phyloP scores from a whole-genome alignment of 495 filamentous ascomycete species.

The Penicillium pancosmium region DNA sequence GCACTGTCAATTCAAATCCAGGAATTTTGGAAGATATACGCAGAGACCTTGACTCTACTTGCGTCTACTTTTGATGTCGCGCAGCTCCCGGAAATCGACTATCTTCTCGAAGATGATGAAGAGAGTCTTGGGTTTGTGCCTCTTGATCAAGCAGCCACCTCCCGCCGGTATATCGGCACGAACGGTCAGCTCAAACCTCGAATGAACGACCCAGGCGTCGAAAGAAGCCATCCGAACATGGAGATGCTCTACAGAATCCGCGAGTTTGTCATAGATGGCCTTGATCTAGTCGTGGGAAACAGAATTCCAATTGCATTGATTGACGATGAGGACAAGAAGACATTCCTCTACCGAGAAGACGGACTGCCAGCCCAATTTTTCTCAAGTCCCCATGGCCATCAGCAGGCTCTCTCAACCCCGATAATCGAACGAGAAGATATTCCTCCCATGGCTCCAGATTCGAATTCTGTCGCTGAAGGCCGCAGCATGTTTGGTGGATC shows the following conservation, averaged over 20 bases:
- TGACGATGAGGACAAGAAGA: conserved; percentile 51
- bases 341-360: conserved; percentile 60
- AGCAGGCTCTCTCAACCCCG: conserved; percentile 40
- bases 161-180: conserved; percentile 49
- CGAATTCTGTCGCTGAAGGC: conserved; percentile 36
- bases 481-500: conserved; percentile 46
- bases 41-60: conserved; percentile 65
- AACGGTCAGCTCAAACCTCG: conserved; percentile 54
- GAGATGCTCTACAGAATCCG: conserved; percentile 73
- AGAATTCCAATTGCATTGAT: conserved; percentile 50
- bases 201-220: conserved; percentile 55
- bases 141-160: conserved; percentile 54
- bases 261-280: conserved; percentile 67
- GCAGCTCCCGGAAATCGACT: conserved; percentile 59
- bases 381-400: conserved; percentile 43
- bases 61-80: conserved; percentile 61
- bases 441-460: conserved; percentile 32
- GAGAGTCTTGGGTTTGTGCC: conserved; percentile 76
- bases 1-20: conserved; percentile 60
- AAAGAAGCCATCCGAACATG: conserved; percentile 62
- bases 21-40: conserved; percentile 74
- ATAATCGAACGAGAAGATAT: conserved; percentile 52
- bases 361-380: conserved; percentile 53
- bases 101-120: conserved; percentile 77
- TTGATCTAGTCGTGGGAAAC: conserved; percentile 58